Base-by-base conservation (phyloP, 345 rosid genomes). In the Corchorus olitorius region DNA sequence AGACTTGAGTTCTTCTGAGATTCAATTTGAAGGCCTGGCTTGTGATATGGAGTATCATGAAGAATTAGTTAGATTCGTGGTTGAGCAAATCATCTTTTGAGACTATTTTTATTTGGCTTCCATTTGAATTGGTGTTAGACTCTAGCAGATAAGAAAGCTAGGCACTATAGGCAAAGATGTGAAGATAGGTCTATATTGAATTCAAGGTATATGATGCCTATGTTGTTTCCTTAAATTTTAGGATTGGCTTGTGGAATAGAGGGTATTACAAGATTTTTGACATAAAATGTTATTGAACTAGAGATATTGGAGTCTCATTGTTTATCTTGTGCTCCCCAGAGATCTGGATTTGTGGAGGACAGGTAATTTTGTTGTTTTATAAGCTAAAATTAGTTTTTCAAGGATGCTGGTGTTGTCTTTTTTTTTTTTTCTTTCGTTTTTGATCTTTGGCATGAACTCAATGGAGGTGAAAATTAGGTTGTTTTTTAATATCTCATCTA, bases 81-180 rank as follows among this genome's bases (percentile, higher is more conserved):
- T 50, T 69, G 59, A 67, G 27, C 56, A 13, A 69, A 33, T 34
- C 16, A 50, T 69, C 35, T 37, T 19, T 53, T 70, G 62, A 70
- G 33, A 6, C 61, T 70, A 61, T 17, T 35, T 11, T 16, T 69
- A 50, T 69, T n/a, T n/a, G n/a, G n/a, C n/a, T n/a, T 50, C 43
- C 8, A 49, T 16, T 34, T 15, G 60, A 4, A 33, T 34, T 34
- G 46, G 27, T 70, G 17, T 20, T 50, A 17, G 60, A 70, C 33
- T 50, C 60, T 33, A 39, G 4, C 6, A 39, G 43, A 39, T 39
- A 4, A 11, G 12, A 48, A 52, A 52, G 46, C 20, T 17, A 11
- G 5, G 60, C 34, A 3, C 17, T 3, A 6, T 50, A 69, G 20
- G 73, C 15, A 69, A 69, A 22, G 59, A 69, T 69, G 73, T 15